phyloP scores from a whole-genome alignment of 176 grass and related monocot genomes.

The Stipa capillata region DNA sequence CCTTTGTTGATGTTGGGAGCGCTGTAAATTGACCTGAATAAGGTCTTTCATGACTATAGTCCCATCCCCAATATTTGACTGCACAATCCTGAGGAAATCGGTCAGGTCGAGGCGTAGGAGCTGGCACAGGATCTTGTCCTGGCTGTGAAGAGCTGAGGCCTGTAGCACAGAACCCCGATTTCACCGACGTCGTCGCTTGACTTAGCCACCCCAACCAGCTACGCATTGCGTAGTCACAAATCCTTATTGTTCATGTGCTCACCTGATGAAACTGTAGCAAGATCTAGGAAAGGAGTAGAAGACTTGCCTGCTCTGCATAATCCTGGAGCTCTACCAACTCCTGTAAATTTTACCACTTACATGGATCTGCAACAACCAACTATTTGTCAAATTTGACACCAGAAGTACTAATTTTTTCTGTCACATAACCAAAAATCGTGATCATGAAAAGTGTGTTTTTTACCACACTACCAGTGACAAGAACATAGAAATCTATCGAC shows the following conservation, averaged over 20 bases:
- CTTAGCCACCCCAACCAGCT: constrained; percentile 36
- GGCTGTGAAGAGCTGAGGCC: constrained; percentile 69
- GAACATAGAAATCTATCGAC: constrained; percentile 69
- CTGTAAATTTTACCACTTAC: constrained; percentile 27
- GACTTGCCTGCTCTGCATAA: constrained; percentile 37
- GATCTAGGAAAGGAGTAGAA: background rate
- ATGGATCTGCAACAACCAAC: background rate
- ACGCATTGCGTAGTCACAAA: background rate
- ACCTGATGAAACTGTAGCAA: background rate
- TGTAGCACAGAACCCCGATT: constrained; percentile 77
- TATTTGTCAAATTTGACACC: too few relatives aligned
- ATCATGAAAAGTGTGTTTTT: constrained; percentile 1
- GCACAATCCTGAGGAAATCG: constrained; percentile 46
- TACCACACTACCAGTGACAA: constrained; percentile 79
- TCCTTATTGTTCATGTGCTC: background rate
- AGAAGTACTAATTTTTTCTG: background rate
- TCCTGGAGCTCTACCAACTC: constrained; percentile 48
- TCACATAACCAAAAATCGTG: background rate
- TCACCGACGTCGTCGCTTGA: constrained; percentile 63
- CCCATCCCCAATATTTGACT: constrained; percentile 66
- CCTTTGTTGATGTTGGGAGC: background rate
- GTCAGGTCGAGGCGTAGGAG: constrained; percentile 61
- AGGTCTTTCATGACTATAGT: constrained; percentile 78
- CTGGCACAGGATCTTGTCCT: constrained; percentile 65
- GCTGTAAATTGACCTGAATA: constrained; percentile 4